phyloP scores from a whole-genome alignment of 2,329 filamentous ascomycete species.

The Mariannaea sp. region DNA sequence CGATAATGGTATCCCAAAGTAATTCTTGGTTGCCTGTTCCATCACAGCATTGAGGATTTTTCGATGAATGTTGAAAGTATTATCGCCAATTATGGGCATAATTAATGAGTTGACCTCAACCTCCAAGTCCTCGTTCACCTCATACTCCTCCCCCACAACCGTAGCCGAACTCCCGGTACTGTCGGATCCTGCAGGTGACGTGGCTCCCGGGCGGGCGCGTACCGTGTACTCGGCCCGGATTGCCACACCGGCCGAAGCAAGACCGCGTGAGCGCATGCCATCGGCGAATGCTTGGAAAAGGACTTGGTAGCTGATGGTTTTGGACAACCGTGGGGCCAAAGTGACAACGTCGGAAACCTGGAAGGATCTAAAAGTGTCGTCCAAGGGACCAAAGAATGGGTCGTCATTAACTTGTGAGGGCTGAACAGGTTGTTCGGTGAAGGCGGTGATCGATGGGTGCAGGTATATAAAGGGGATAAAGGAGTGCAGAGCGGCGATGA shows the following conservation, averaged over 20 bases:
- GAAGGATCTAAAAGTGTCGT: conserved; percentile 44
- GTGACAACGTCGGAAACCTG: conserved; percentile 41
- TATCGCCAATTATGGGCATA: conserved; percentile 43
- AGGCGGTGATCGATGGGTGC: conserved; percentile 45
- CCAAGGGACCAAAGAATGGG: conserved; percentile 48
- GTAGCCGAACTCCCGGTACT: conserved; percentile 36
- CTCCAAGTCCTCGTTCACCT: conserved; percentile 41
- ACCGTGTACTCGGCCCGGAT: conserved; percentile 48
- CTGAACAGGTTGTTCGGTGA: conserved; percentile 42
- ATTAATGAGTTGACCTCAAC: conserved; percentile 43
- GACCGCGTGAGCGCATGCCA: conserved; percentile 50
- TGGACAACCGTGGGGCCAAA: conserved; percentile 48
- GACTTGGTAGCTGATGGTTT: conserved; percentile 48
- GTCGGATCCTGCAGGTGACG: conserved; percentile 34
- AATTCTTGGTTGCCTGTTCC: conserved; percentile 37
- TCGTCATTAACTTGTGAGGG: conserved; percentile 45
- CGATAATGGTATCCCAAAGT: conserved; percentile 23
- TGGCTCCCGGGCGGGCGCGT: conserved; percentile 29
- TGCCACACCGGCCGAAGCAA: conserved; percentile 49
- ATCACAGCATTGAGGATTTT: conserved; percentile 41
- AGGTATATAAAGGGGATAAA: conserved; percentile 49
- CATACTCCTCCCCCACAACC: conserved; percentile 39
- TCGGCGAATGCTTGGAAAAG: conserved; percentile 49
- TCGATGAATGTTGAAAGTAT: conserved; percentile 39
- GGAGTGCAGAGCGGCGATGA: conserved; percentile 48